Conservation (phyloP, 164 flowering plant species). For the Macadamia integrifolia region DNA sequence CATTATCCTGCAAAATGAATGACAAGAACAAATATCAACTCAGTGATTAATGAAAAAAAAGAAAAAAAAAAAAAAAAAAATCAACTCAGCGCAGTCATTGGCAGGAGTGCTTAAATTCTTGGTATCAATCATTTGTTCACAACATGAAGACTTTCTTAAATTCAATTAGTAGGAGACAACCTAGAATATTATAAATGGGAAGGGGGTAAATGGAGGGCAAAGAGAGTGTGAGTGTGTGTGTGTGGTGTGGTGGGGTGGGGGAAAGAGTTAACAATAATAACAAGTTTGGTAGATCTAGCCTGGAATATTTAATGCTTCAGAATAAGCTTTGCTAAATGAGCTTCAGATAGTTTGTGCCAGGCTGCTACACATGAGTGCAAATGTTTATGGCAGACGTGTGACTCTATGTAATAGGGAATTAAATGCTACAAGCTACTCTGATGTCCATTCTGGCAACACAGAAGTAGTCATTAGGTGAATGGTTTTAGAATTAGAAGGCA, state of each 20-base stretch:
- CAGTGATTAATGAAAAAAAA: background rate
- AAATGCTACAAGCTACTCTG: too few relatives aligned
- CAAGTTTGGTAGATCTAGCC: background rate
- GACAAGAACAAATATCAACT: background rate
- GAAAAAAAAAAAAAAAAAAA: background rate
- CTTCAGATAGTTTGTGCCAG: too few relatives aligned
- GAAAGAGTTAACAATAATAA: background rate
- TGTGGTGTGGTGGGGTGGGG: too few relatives aligned
- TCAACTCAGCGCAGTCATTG: background rate
- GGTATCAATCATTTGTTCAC: background rate
- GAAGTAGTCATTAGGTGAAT: too few relatives aligned
- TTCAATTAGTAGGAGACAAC: background rate
- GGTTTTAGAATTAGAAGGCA: too few relatives aligned
- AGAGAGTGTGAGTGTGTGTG: too few relatives aligned
- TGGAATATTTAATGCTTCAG: too few relatives aligned
- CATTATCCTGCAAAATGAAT: constrained; percentile 58
- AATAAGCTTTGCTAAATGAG: too few relatives aligned
- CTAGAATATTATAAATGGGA: background rate
- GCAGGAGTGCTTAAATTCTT: background rate
- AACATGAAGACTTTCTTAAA: background rate
- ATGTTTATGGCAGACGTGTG: too few relatives aligned
- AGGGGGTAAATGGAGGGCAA: background rate
- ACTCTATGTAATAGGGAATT: too few relatives aligned
- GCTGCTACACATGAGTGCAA: background rate
- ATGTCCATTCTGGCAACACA: too few relatives aligned